Conservation (phyloP, 805 yeast species). For the Saccharomycopsis babjevae region DNA sequence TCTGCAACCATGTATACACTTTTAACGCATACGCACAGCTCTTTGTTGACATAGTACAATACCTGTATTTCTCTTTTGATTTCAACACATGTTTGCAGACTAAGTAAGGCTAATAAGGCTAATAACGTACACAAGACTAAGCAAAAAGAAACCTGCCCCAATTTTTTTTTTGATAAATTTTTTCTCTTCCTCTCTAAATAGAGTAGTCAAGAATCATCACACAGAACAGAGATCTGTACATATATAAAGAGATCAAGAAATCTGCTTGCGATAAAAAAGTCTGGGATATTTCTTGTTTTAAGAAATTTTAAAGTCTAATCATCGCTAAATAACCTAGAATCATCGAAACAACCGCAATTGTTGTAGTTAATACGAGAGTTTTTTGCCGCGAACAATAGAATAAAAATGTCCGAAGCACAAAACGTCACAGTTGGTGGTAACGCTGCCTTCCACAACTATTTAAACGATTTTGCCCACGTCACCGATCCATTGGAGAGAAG, state of each 20-base stretch:
- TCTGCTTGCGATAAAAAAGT: neutral
- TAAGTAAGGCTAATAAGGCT: neutral
- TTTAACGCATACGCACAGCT: too few relatives aligned
- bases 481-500: conserved; percentile 83
- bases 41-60: too few relatives aligned
- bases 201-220: too few relatives aligned
- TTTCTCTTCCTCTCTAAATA: too few relatives aligned
- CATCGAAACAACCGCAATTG: too few relatives aligned
- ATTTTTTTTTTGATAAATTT: too few relatives aligned
- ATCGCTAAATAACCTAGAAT: too few relatives aligned
- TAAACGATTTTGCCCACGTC: conserved; percentile 71
- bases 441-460: conserved; percentile 75
- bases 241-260: neutral
- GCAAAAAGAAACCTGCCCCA: neutral
- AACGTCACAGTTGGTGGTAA: conserved; percentile 57
- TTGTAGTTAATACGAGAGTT: too few relatives aligned
- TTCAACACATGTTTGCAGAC: neutral
- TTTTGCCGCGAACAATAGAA: neutral
- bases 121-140: neutral
- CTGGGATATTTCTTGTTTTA: too few relatives aligned
- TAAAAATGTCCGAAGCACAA: neutral
- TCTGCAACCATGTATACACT: too few relatives aligned
- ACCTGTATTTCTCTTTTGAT: neutral
- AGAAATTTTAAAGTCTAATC: too few relatives aligned
- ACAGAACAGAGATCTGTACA: too few relatives aligned